A percentile compares a stretch with the other conserved stretches of the same genome.
Evolutionary conservation across 2,329 filamentous ascomycete genomes (phyloP).

Genomic region (Aspergillus ustus): DNA sequence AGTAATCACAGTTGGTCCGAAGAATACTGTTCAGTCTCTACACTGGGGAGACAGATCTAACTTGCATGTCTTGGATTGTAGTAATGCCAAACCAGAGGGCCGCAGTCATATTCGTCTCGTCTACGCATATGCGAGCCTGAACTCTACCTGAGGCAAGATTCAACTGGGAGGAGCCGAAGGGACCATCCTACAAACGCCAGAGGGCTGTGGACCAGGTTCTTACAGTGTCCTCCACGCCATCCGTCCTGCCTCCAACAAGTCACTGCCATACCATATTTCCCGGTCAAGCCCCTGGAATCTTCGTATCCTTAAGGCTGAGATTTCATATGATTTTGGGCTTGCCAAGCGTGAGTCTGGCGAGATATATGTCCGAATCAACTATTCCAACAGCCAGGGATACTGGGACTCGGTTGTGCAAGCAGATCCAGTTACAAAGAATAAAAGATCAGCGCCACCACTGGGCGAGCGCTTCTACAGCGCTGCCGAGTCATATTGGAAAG

Average conservation of each 20-base stretch:
- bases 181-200: slow-evolving; percentile 3
- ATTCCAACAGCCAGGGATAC: slow-evolving; percentile 6
- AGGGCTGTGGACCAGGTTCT: slow-evolving; percentile 1
- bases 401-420: slow-evolving; percentile 1
- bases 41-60: background rate
- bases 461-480: slow-evolving; percentile 1
- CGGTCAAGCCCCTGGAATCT: background rate
- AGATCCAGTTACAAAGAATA: slow-evolving; percentile 7
- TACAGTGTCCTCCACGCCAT: background rate
- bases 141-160: background rate
- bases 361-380: slow-evolving; percentile 10
- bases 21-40: background rate
- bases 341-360: slow-evolving; percentile 3
- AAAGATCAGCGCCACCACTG: background rate
- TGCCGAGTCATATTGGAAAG: no score
- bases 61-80: background rate
- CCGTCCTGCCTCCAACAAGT: background rate
- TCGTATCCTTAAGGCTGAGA: background rate
- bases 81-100: background rate
- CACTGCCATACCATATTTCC: background rate
- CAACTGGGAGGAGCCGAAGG: slow-evolving; percentile 1
- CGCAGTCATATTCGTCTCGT: no score
- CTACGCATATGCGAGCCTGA: no score
- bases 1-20: background rate
- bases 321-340: slow-evolving; percentile 2